Conservation (phyloP, 2,329 filamentous ascomycete species). For the Dothistroma septosporum region DNA sequence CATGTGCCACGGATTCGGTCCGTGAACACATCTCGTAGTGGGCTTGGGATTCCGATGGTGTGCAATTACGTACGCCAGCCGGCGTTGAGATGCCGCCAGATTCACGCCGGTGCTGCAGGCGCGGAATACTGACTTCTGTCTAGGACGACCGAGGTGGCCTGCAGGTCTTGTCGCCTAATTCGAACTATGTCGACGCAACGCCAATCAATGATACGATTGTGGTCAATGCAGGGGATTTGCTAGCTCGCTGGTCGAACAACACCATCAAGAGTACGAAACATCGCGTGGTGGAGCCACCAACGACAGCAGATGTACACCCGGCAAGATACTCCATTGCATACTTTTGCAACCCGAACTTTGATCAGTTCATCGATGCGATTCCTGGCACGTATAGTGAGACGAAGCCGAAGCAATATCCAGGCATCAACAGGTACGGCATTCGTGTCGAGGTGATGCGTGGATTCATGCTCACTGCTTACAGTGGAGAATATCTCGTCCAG, state of each 20-base stretch:
- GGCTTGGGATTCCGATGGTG: background rate
- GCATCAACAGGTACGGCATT: slow-evolving; percentile 52
- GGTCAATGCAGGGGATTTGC: slow-evolving; percentile 81
- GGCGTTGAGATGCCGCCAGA: background rate
- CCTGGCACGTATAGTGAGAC: slow-evolving; percentile 68
- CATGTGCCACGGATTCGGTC: background rate
- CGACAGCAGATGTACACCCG: slow-evolving; percentile 58
- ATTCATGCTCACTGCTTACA: slow-evolving; percentile 30
- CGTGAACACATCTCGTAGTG: background rate
- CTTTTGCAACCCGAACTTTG: slow-evolving; percentile 83
- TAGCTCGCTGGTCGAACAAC: slow-evolving; percentile 78
- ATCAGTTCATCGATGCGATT: slow-evolving; percentile 71
- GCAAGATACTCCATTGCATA: slow-evolving; percentile 75
- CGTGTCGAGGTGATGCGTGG: background rate
- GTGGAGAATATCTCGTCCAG: slow-evolving; percentile 75
- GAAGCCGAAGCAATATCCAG: slow-evolving; percentile 70
- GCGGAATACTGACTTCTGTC: background rate
- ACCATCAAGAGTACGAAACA: slow-evolving; percentile 87
- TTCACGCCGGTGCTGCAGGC: background rate
- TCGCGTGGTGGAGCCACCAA: slow-evolving; percentile 79
- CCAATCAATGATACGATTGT: slow-evolving; percentile 79
- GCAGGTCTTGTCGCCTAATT: slow-evolving; percentile 65
- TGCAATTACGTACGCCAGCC: background rate
- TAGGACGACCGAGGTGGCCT: slow-evolving; percentile 55
- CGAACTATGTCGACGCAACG: slow-evolving; percentile 72